Base-by-base conservation (phyloP, 139 green algal genomes). In the Asterochloris erici region DNA sequence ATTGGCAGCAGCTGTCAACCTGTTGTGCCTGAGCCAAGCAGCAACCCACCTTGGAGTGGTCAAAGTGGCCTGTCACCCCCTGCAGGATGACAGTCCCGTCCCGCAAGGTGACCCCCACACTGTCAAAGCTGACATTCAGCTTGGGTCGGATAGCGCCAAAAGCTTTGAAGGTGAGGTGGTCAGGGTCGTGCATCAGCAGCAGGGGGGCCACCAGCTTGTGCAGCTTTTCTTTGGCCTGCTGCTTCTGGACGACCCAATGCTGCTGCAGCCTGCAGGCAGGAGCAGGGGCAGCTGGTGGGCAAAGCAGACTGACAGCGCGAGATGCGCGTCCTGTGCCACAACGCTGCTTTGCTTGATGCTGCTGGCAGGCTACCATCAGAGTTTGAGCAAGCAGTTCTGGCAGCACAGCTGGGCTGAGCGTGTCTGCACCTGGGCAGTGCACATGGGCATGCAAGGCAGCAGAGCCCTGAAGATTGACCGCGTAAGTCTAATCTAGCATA, bases 71-170 rank as follows among this genome's bases (percentile, higher is more conserved):
- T 11, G 70, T 82, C 21, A 88, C 63, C 1, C 77, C 69, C 0
- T 81, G 66, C 16, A 91, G 75, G 73, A 91, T 91, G 81, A 28
- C 70, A 29, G 76, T 73, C 15, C 88, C 88, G 26, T 88, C 86
- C 9, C 73, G 80, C 63, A 91, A 81, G 23, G 74, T 83, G 64
- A 88, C 75, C 0, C 86, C 84, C 16, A 90, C 63, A 21, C 81
- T 61, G 16, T 85, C 76, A 80, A 91, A 91, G 60, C 87, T 75
- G 14, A 91, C 17, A 11, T 68, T 85, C 62, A 91, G 79, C 13
- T 83, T 81, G 15, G 88, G 88, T 12, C 84, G 78, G 38, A 91
- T 85, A 54, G 83, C 78, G 19, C 75, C 79, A 61, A 91, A 85
- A 11, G 88, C 83, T 15, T 83, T 71, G 66, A 85, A 26, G n/a